These are phyloP conservation scores for Chionographis japonica DNA, from an alignment of 106 monocot species.

Conservation along the genomic window DNA sequence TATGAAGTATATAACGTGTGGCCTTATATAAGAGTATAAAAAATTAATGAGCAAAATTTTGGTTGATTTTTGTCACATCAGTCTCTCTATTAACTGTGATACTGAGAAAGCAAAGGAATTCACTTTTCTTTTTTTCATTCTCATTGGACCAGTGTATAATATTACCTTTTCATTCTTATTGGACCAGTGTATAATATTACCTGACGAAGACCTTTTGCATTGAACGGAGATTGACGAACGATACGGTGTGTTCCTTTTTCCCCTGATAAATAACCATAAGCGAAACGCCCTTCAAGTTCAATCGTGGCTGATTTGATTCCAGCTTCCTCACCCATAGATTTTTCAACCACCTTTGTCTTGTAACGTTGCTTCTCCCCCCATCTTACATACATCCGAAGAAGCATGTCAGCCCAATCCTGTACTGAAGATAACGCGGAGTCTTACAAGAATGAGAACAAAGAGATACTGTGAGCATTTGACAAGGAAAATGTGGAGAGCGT, in stretches of 20 bases:
- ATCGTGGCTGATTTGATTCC: constrained; percentile 91
- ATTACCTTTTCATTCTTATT: constrained; percentile 33
- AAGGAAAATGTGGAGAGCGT: too few relatives aligned
- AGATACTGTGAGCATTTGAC: not conserved
- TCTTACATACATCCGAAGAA: constrained; percentile 83
- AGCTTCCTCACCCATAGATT: constrained; percentile 94
- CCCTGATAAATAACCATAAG: constrained; percentile 94
- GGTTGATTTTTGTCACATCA: too few relatives aligned
- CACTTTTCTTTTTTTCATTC: not conserved
- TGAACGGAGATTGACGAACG: constrained; percentile 95
- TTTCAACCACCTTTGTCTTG: constrained; percentile 86
- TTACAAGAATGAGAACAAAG: constrained; percentile 20
- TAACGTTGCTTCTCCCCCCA: constrained; percentile 93
- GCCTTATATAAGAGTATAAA: too few relatives aligned
- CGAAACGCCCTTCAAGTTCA: constrained; percentile 92
- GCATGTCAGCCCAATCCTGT: constrained; percentile 99
- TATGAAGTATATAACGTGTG: too few relatives aligned
- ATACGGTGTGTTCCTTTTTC: constrained; percentile 97
- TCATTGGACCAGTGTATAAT: not conserved
- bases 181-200: constrained; percentile 20
- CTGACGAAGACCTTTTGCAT: constrained; percentile 98
- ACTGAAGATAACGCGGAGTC: constrained; percentile 52
- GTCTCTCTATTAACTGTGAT: too few relatives aligned
- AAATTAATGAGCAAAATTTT: too few relatives aligned
- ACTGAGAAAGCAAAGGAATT: not conserved